These are phyloP conservation scores for Heterobasidion irregulare DNA, from an alignment of 1,284 basidiomycete species.

Conservation along the genomic window DNA sequence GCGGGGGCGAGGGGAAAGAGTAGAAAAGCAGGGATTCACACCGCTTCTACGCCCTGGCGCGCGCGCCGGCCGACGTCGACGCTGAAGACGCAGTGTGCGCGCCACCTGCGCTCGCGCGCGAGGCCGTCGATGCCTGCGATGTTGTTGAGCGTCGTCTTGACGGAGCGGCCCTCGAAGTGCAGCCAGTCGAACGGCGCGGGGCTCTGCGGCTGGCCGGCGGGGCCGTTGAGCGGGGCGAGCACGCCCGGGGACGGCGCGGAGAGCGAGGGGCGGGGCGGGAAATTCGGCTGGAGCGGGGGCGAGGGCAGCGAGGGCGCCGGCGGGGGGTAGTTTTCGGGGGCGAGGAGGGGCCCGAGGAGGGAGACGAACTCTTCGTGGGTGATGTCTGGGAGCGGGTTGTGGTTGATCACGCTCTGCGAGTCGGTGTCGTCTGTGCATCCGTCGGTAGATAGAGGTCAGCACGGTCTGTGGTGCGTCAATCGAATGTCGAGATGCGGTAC, in stretches of 20 bases:
- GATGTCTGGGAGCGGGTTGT: slow-evolving; percentile 77
- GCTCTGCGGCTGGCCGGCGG: slow-evolving; percentile 30
- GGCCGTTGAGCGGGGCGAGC: slow-evolving; percentile 21
- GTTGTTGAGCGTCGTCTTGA: slow-evolving; percentile 69
- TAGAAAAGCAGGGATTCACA: slow-evolving; percentile 26
- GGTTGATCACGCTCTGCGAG: slow-evolving; percentile 65
- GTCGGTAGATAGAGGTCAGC: not conserved
- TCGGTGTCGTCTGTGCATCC: slow-evolving; percentile 41
- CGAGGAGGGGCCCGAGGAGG: slow-evolving; percentile 65
- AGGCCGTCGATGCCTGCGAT: slow-evolving; percentile 70
- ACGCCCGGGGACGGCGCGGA: slow-evolving; percentile 14
- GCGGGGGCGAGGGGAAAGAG: slow-evolving; percentile 5
- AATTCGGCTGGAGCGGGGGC: slow-evolving; percentile 19
- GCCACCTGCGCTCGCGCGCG: slow-evolving; percentile 72
- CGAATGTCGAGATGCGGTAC: too few species aligned
- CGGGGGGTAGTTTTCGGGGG: slow-evolving; percentile 62
- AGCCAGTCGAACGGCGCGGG: slow-evolving; percentile 71
- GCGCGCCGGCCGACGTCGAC: slow-evolving; percentile 65
- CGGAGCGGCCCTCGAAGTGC: slow-evolving; percentile 70
- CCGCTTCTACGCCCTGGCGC: slow-evolving; percentile 72
- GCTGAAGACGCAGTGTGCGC: slow-evolving; percentile 70
- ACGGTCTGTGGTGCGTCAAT: not conserved
- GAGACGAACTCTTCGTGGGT: slow-evolving; percentile 79
- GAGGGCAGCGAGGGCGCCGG: slow-evolving; percentile 13
- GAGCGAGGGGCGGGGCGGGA: slow-evolving; percentile 15